phyloP scores from a whole-genome alignment of 2,329 filamentous ascomycete species.

The Colletotrichum tropicale region DNA sequence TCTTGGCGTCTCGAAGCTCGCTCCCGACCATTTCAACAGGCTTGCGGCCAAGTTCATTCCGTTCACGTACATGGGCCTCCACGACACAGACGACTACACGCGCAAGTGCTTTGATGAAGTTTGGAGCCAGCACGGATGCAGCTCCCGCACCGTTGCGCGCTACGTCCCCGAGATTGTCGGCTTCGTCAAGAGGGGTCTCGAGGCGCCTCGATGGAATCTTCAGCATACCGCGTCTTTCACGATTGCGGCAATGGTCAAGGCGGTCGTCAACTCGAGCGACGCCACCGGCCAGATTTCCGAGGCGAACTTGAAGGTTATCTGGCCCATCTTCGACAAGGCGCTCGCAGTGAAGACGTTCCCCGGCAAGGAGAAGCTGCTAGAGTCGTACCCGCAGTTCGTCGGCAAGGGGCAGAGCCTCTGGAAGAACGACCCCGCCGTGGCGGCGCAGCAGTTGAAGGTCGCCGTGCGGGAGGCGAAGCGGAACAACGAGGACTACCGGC shows the following conservation, averaged over 20 bases:
- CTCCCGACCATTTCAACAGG: slow-evolving; percentile 84
- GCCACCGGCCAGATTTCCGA: slow-evolving; percentile 62
- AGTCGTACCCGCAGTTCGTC: slow-evolving; percentile 80
- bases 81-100: slow-evolving; percentile 83
- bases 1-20: slow-evolving; percentile 81
- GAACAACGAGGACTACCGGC: slow-evolving; percentile 84
- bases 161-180: slow-evolving; percentile 83
- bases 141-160: slow-evolving; percentile 78
- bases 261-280: slow-evolving; percentile 65
- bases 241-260: slow-evolving; percentile 73
- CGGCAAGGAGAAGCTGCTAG: slow-evolving; percentile 85
- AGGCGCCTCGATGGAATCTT: slow-evolving; percentile 85
- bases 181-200: slow-evolving; percentile 71
- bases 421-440: slow-evolving; percentile 54
- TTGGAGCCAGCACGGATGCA: slow-evolving; percentile 91
- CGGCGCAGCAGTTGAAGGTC: slow-evolving; percentile 78
- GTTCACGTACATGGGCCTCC: slow-evolving; percentile 85
- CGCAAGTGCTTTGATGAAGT: slow-evolving; percentile 81
- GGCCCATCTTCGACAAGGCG: slow-evolving; percentile 83
- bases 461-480: slow-evolving; percentile 86
- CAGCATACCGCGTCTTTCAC: slow-evolving; percentile 88
- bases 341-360: slow-evolving; percentile 90
- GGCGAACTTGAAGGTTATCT: slow-evolving; percentile 67
- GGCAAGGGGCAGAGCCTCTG: slow-evolving; percentile 66
- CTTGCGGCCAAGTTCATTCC: slow-evolving; percentile 79